Evolutionary conservation across 129 eudicot genomes (phyloP).

Genomic region (Lonicera japonica): DNA sequence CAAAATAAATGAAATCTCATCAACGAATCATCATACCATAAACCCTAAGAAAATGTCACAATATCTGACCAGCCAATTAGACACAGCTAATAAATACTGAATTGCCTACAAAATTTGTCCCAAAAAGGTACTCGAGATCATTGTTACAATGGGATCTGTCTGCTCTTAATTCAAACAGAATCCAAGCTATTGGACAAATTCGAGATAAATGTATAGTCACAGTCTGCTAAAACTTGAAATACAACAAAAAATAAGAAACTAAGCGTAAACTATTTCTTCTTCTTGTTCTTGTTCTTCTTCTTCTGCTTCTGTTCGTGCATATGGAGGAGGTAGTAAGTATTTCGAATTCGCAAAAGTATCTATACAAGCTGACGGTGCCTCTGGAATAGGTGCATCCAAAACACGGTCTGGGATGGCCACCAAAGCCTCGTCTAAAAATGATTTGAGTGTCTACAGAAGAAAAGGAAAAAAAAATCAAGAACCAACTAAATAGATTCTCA

Average conservation of each 20-base stretch:
- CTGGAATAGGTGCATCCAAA: slow-evolving; percentile 51
- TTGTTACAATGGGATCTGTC: no score
- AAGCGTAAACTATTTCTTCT: slow-evolving; percentile 60
- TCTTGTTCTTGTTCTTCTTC: slow-evolving; percentile 58
- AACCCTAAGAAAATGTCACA: no score
- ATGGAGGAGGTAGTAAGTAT: slow-evolving; percentile 63
- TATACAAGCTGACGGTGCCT: slow-evolving; percentile 21
- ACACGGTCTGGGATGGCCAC: slow-evolving; percentile 66
- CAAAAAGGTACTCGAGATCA: no score
- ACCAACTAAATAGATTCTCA: neutral
- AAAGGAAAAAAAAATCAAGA: neutral
- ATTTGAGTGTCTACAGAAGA: slow-evolving; percentile 64
- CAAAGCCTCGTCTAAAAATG: slow-evolving; percentile 70
- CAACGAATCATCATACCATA: no score
- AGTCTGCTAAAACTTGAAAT: neutral
- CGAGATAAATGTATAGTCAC: neutral
- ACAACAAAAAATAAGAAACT: slow-evolving; percentile 16
- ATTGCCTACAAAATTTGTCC: no score
- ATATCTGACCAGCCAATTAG: no score
- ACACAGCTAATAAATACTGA: no score
- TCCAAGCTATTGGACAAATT: slow-evolving; percentile 7
- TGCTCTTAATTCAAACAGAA: slow-evolving; percentile 16
- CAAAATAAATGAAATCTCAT: no score
- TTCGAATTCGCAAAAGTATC: slow-evolving; percentile 52
- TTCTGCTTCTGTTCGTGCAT: slow-evolving; percentile 38